Evolutionary conservation across 257 asterid genomes (phyloP), one percentile per base, ranked within the genome.

Genomic region (Misopates orontium): DNA sequence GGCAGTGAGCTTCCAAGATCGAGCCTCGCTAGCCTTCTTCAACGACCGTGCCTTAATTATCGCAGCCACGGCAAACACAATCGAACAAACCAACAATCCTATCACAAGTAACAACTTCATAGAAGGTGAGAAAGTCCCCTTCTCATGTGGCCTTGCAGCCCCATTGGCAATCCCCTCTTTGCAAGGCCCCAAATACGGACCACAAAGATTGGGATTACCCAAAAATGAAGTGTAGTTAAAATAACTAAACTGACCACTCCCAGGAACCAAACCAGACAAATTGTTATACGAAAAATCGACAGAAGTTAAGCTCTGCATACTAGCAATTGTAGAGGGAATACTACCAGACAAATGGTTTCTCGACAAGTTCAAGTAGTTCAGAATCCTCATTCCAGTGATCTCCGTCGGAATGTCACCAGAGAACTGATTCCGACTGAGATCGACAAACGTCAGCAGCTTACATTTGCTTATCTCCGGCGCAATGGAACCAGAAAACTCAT

Each of bases 281-380:
- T 92, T 92, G 75, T 92, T 92, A 23, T 87, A 92, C 1, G 98
- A 92, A 75, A 92, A 92, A 85, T 92, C 98, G 25, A 92, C 96
- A 20, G 95, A 87, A 52, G 98, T 92, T 79, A 92, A 76, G 51
- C 98, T 89, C 80, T 92, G 96, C 96, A 92, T 92, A 49, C 82
- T 77, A 50, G 98, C 58, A 39, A 92, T 75, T 22, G 96, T 77
- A 47, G 88, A 71, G 1, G 98, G 98, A 62, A 92, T 92, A 70
- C 78, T 75, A 54, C 98, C 98, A 44, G 76, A 59, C 53, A 92
- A 80, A 71, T 85, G 83, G 61, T 89, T 92, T 49, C 95, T 73
- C 0, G 98, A 92, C 71, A 92, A 61, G 69, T 92, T 92, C 83
- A 92, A 75, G 75, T 89, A 89, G 80, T 92, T 92, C 66, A 92